Conservation (phyloP, 2,329 filamentous ascomycete genomes). For the Neofusicoccum cordaticola region DNA sequence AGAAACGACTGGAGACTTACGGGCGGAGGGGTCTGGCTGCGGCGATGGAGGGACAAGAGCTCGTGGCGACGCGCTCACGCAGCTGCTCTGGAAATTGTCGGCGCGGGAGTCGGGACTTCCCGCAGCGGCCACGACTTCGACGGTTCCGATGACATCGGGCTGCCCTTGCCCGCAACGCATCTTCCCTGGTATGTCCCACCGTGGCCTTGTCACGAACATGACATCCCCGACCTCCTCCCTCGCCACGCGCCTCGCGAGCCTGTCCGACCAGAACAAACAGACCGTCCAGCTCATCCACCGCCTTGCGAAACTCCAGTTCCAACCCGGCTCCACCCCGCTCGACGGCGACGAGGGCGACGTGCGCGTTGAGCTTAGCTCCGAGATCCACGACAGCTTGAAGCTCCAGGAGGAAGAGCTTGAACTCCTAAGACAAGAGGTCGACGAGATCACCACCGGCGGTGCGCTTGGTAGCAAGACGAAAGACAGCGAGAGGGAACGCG, state of each 20-base stretch:
- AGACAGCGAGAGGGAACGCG: constrained; percentile 57
- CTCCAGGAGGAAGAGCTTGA: constrained; percentile 83
- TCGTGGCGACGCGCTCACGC: not conserved
- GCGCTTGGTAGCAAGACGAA: constrained; percentile 37
- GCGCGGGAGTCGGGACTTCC: constrained; percentile 7
- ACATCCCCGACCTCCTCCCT: constrained; percentile 38
- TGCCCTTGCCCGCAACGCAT: not conserved
- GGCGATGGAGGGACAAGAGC: not conserved
- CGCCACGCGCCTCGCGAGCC: constrained; percentile 48
- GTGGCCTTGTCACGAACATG: constrained; percentile 26
- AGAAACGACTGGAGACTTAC: not conserved
- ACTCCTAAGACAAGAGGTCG: constrained; percentile 71
- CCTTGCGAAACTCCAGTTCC: constrained; percentile 59
- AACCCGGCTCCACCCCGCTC: constrained; percentile 59
- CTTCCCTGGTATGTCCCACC: constrained; percentile 2
- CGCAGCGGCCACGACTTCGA: constrained; percentile 9
- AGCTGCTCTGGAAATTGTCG: constrained; percentile 15
- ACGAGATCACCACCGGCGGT: constrained; percentile 57
- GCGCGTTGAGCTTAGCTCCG: constrained; percentile 70
- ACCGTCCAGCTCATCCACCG: constrained; percentile 56
- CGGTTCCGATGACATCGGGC: constrained; percentile 14
- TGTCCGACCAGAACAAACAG: constrained; percentile 54
- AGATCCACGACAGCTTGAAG: constrained; percentile 76
- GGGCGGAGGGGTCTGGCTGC: not conserved
- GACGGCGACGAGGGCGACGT: constrained; percentile 62